Percentiles rank a stretch among this genome's conserved stretches.
These are phyloP conservation scores for Nidularia pulvinata DNA, from an alignment of 768 basidiomycete species.

Conservation along the genomic window DNA sequence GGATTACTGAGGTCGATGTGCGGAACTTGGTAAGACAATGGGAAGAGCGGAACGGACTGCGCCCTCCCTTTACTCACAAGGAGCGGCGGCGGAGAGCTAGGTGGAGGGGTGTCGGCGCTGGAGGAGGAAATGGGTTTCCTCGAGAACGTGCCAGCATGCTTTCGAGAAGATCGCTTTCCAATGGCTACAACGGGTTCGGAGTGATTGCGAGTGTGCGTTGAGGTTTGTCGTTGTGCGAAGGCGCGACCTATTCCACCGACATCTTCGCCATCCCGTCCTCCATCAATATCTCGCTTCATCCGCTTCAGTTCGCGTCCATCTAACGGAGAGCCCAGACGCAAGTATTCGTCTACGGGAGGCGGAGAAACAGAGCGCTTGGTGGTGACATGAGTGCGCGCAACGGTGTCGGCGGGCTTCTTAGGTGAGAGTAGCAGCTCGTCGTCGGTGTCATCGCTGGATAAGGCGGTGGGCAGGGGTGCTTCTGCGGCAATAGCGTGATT, in stretches of 20 bases:
- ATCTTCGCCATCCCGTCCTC: conserved; percentile 7
- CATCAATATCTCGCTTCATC: conserved; percentile 22
- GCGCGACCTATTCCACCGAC: conserved; percentile 8
- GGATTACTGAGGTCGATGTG: conserved; percentile 43
- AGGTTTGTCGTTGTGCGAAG: conserved; percentile 4
- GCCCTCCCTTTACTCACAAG: conserved; percentile 29
- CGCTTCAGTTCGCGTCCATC: conserved; percentile 33
- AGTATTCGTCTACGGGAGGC: conserved; percentile 24
- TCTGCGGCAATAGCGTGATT: conserved; percentile 13
- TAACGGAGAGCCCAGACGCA: conserved; percentile 16
- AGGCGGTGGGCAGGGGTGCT: conserved; percentile 4
- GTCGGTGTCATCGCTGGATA: conserved; percentile 29
- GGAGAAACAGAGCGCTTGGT: conserved; percentile 43
- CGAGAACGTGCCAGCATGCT: conserved; percentile 17
- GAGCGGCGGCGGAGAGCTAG: conserved; percentile 9
- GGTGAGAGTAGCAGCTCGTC: conserved; percentile 50
- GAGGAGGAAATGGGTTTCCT: conserved; percentile 23
- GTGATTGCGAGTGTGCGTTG: conserved; percentile 26
- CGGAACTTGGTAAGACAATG: conserved; percentile 20
- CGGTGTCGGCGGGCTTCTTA: conserved; percentile 19
- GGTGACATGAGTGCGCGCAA: conserved; percentile 9
- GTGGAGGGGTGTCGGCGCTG: conserved; percentile 12
- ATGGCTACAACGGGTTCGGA: conserved; percentile 28
- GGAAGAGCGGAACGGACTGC: conserved; percentile 44
- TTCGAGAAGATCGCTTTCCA: conserved; percentile 15